Evolutionary conservation across 441 rosid species (phyloP).

Genomic region (Populus hybrid): DNA sequence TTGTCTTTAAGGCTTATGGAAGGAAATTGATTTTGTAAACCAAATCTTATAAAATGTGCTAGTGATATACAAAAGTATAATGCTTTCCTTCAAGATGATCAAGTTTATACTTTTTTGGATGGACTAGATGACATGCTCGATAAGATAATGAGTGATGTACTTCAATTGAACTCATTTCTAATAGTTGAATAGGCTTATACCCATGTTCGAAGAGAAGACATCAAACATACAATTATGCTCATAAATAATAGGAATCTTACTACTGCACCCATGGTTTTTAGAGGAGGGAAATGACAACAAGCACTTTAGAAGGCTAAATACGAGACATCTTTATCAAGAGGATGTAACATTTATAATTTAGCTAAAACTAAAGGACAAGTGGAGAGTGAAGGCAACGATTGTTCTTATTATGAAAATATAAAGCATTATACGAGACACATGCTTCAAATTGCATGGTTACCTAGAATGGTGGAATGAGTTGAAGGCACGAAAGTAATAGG

Average conservation of each 20-base stretch:
- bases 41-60: not conserved
- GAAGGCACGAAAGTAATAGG: not conserved
- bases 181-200: not conserved
- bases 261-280: not conserved
- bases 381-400: not conserved
- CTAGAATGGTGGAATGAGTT: slow-evolving; percentile 9
- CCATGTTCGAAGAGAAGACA: too few relatives aligned
- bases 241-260: too few relatives aligned
- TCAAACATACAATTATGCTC: too few relatives aligned
- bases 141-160: not conserved
- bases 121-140: not conserved
- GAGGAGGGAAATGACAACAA: not conserved
- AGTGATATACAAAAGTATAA: slow-evolving; percentile 1
- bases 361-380: too few relatives aligned
- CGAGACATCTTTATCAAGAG: too few relatives aligned
- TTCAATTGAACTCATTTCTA: not conserved
- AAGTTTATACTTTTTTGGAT: not conserved
- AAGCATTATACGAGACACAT: not conserved
- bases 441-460: not conserved
- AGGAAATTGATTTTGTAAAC: not conserved
- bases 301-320: too few relatives aligned
- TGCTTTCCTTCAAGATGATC: not conserved
- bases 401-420: not conserved
- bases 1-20: slow-evolving; percentile 2
- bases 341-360: too few relatives aligned